Evolutionary conservation across 1,284 basidiomycete species (phyloP).

Genomic region (Hemileia vastatrix): DNA sequence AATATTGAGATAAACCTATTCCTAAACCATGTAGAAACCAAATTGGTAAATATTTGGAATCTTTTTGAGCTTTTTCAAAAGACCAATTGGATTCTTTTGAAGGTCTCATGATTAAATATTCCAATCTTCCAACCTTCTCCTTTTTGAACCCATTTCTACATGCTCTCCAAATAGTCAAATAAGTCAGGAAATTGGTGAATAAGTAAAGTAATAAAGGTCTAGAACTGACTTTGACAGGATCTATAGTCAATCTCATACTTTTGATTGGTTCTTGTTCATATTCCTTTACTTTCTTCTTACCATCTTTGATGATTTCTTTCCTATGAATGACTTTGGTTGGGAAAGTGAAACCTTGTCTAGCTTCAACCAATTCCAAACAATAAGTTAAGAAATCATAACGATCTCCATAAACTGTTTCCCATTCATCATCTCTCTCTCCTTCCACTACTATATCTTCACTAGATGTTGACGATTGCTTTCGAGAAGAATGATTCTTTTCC

Average conservation of each 20-base stretch:
- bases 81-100: constrained; percentile 13
- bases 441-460: constrained; percentile 20
- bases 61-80: constrained; percentile 12
- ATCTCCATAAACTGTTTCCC: constrained; percentile 25
- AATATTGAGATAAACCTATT: constrained; percentile 34
- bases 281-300: background rate
- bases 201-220: constrained; percentile 28
- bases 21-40: constrained; percentile 38
- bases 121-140: constrained; percentile 26
- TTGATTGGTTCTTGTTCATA: constrained; percentile 8
- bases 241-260: constrained; percentile 41
- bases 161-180: background rate
- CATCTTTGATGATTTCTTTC: background rate
- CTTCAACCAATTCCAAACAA: constrained; percentile 35
- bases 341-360: constrained; percentile 34
- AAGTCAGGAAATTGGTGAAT: constrained; percentile 1
- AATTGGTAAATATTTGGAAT: constrained; percentile 25
- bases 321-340: constrained; percentile 23
- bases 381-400: constrained; percentile 34
- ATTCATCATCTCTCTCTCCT: constrained; percentile 25
- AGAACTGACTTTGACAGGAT: constrained; percentile 32
- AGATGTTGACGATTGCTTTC: background rate
- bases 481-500: background rate
- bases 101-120: constrained; percentile 35
- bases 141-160: constrained; percentile 27